Evolutionary conservation across 208 protist species (phyloP), one percentile per base, ranked within the genome.

Genomic region (Acanthamoeba castellanii): DNA sequence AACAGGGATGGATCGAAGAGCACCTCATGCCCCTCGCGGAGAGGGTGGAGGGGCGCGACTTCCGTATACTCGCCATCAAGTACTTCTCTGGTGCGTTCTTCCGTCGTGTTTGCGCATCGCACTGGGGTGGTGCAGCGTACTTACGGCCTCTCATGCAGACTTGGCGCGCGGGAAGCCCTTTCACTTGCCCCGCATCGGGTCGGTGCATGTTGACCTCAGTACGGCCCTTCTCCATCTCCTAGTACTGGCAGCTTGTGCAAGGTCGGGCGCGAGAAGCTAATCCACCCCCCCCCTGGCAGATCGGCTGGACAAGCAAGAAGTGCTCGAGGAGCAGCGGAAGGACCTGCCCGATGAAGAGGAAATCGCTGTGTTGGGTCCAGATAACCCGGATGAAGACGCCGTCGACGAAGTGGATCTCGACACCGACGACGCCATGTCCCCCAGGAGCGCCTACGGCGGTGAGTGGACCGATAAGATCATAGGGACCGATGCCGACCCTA

Each of bases 361-460:
- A 30, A 88, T 88, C 25, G 81, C 81, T 16, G 81, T 88, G 81
- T 25, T 88, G 52, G 81, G 81, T 3, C 50, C 81, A 11, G 50
- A 88, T 34, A 64, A 82, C 42, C 25, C 81, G 9, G 81, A 64
- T 1, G 78, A 87, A 27, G 81, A 88, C 81, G 81, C 81, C 0
- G 20, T 88, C 81, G 81, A 88, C 52, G 81, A 66, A 27, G 81
- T 88, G 50, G 81, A 88, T n/a, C 50, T 88, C 14, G 81, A 88
- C 50, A 45, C 42, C 81, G 47, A 66, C 27, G 81, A 64, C 32
- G 14, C 66, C 27, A 66, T 66, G 59, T 30, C 42, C 18, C 34
- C 78, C 27, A 57, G 34, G 8, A 85, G 45, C 78, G 22, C 11
- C 27, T 8, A 45, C 50, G 16, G 13, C 27, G 81, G 32, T n/a